These are phyloP conservation scores for Geotrichum siamense DNA, from an alignment of 1,139 yeast genomes.

Conservation along the genomic window DNA sequence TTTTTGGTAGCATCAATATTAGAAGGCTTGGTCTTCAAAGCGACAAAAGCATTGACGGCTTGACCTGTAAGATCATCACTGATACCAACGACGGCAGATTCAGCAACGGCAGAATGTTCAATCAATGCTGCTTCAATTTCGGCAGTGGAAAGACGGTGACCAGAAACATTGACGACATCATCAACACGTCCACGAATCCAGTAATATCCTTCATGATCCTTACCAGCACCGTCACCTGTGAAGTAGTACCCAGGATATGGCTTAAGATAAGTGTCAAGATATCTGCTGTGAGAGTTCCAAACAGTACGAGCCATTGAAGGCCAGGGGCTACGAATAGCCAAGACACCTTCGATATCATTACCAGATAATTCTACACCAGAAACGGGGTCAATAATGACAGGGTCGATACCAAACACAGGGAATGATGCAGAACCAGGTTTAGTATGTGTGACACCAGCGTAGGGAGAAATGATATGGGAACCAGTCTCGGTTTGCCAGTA, in stretches of 20 bases:
- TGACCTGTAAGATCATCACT: conserved; percentile 87
- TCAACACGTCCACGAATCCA: conserved; percentile 96
- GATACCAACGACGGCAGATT: conserved; percentile 85
- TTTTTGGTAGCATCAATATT: conserved; percentile 56
- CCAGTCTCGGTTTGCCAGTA: conserved; percentile 97
- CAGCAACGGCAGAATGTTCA: conserved; percentile 68
- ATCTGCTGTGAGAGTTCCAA: conserved; percentile 75
- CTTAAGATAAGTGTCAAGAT: conserved; percentile 77
- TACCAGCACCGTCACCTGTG: conserved; percentile 94
- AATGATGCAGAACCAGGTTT: conserved; percentile 90
- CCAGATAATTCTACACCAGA: conserved; percentile 69
- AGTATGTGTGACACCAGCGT: conserved; percentile 81
- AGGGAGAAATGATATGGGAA: conserved; percentile 80
- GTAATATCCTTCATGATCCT: conserved; percentile 88
- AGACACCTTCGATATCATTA: conserved; percentile 84
- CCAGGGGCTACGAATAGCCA: conserved; percentile 78
- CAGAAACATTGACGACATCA: conserved; percentile 88
- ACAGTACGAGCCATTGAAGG: conserved; percentile 92
- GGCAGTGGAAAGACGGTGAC: conserved; percentile 86
- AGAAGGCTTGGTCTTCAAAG: conserved; percentile 48
- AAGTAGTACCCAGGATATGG: conserved; percentile 91
- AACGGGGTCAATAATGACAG: conserved; percentile 80
- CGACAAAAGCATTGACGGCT: conserved; percentile 82
- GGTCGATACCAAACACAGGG: conserved; percentile 83
- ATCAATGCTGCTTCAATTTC: conserved; percentile 83